Percentiles rank a stretch among this genome's conserved stretches.
Conservation (phyloP, 805 yeast species). For the Kodamaea neixiangensis region DNA sequence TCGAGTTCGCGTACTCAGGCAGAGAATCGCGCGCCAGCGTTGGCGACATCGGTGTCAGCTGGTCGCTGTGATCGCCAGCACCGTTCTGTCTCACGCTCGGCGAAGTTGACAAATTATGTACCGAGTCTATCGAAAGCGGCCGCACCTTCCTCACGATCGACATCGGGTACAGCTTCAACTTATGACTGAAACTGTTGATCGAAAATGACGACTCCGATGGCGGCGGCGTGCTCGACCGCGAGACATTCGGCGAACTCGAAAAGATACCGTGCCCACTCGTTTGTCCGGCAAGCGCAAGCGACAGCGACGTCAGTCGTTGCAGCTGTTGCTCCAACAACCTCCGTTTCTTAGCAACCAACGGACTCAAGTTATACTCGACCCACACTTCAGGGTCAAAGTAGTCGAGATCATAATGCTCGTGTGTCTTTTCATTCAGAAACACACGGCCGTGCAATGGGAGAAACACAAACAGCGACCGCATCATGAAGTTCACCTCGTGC, state of each 20-base stretch:
- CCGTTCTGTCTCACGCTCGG: background rate
- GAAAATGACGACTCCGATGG: slow-evolving; percentile 16
- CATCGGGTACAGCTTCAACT: slow-evolving; percentile 12
- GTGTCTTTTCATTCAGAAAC: slow-evolving; percentile 63
- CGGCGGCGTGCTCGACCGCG: slow-evolving; percentile 3
- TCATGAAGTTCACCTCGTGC: slow-evolving; percentile 80
- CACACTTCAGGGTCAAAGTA: slow-evolving; percentile 79
- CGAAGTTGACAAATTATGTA: background rate
- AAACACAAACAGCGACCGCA: slow-evolving; percentile 82
- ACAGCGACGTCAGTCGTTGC: background rate
- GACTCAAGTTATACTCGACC: slow-evolving; percentile 74
- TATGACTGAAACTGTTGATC: slow-evolving; percentile 29
- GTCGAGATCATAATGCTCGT: slow-evolving; percentile 64
- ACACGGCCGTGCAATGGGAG: slow-evolving; percentile 75
- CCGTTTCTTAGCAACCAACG: slow-evolving; percentile 55
- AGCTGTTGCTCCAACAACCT: background rate
- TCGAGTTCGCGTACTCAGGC: background rate
- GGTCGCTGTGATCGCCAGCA: background rate
- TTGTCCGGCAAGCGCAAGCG: background rate
- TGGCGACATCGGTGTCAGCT: background rate
- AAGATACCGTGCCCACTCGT: background rate
- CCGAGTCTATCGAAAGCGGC: background rate
- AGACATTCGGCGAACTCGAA: background rate
- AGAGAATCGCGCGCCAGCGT: background rate
- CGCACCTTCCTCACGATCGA: slow-evolving; percentile 8